Percentiles rank a stretch among this genome's conserved stretches.
phyloP scores from a whole-genome alignment of 805 yeast species.

The Candida qinlingensis region DNA sequence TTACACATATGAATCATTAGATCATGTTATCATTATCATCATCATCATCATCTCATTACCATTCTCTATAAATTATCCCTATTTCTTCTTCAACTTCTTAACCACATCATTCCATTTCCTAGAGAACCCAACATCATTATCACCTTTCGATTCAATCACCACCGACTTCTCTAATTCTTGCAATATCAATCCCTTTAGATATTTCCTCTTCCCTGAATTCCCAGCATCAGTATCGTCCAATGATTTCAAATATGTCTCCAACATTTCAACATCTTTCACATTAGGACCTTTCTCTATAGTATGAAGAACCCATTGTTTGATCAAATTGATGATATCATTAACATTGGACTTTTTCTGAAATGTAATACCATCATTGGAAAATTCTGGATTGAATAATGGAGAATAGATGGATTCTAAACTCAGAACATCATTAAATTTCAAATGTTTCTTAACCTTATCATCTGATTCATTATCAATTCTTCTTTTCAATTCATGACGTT shows the following conservation, averaged over 20 bases:
- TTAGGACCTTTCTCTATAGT: slow-evolving; percentile 34
- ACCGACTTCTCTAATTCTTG: neutral
- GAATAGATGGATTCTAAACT: neutral
- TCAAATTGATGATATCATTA: slow-evolving; percentile 29
- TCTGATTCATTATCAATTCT: neutral
- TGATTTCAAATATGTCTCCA: slow-evolving; percentile 29
- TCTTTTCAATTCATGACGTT: slow-evolving; percentile 12
- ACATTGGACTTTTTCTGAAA: slow-evolving; percentile 31
- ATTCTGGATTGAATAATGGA: neutral
- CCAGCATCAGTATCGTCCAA: slow-evolving; percentile 15
- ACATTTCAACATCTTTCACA: slow-evolving; percentile 32
- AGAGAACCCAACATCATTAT: too few relatives aligned
- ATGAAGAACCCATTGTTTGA: slow-evolving; percentile 34
- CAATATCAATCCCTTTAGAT: neutral
- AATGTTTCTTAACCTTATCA: neutral
- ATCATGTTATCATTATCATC: too few relatives aligned
- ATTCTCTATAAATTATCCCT: too few relatives aligned
- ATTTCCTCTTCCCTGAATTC: neutral
- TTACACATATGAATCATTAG: too few relatives aligned
- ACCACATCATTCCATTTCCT: too few relatives aligned
- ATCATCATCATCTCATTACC: too few relatives aligned
- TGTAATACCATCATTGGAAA: neutral
- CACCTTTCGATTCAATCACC: neutral
- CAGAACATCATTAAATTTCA: neutral
- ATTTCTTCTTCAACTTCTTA: too few relatives aligned